Base-by-base conservation (phyloP, 306 rosid species). In the Urtica urens region DNA sequence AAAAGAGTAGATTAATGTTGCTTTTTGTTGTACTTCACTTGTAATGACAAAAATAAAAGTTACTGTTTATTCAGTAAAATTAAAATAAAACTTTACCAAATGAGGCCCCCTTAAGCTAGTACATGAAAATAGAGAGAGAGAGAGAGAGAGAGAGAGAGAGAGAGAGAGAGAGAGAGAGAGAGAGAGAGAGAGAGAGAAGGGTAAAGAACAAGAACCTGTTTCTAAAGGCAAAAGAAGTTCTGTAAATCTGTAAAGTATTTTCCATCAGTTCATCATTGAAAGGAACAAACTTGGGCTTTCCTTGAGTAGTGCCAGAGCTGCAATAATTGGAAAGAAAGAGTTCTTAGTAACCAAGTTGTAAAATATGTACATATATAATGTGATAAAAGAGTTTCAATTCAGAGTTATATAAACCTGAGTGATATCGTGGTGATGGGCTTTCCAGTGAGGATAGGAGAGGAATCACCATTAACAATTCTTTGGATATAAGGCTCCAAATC, bases 301-400 rank as follows among this genome's bases (percentile, higher is more conserved):
- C 96, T 35, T 77, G 81, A 58, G 94, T 82, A 25, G 99, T 92
- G 6, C 99, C 99, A 75, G 99, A 92, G 45, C 99, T 92, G 75
- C 67, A 82, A 62, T 1, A 58, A 18, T 12, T 38, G 15, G 20
- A 40, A 42, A 22, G 65, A 46, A 27, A 35, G 15, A 35, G n/a
- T 18, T 25, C 12, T 38, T 23, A 71, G 58, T 35, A 62, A 46
- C 22, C 28, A 12, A 15, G n/a, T n/a, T n/a, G n/a, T n/a, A n/a
- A n/a, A 24, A 16, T 23, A n/a, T 38, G 33, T 6, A 13, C 5
- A 23, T 1, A 5, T 33, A 21, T 29, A 19, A 54, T 10, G 28
- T n/a, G 3, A 72, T 2, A 13, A 4, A 47, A 47, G 34, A 20
- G 3, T 8, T 23, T 18, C 13, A 23, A 48, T 12, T 23, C 31